Evolutionary conservation across 768 basidiomycete species (phyloP).

Genomic region (Pholiota conissans): DNA sequence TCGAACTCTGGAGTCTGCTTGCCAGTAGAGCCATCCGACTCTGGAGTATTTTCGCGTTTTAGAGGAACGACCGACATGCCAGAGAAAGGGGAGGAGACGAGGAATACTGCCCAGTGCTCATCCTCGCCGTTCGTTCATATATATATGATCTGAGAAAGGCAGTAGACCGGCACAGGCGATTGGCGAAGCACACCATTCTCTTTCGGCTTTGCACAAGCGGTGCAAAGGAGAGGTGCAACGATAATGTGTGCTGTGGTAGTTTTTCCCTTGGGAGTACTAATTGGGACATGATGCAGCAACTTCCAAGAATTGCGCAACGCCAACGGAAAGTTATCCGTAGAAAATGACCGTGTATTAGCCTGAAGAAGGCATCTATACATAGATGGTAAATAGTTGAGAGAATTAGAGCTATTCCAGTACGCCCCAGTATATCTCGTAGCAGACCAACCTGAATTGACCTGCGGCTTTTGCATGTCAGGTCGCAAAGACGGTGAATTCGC

Average conservation of each 20-base stretch:
- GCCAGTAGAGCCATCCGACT: background rate
- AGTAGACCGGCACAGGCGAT: background rate
- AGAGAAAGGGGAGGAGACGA: background rate
- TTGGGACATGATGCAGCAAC: conserved; percentile 6
- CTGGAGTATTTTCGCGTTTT: background rate
- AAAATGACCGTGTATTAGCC: background rate
- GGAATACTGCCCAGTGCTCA: background rate
- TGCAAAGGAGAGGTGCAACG: background rate
- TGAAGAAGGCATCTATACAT: background rate
- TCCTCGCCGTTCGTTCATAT: background rate
- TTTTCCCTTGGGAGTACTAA: background rate
- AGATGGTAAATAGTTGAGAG: background rate
- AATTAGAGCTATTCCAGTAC: background rate
- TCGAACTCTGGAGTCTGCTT: conserved; percentile 7
- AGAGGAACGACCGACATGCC: conserved; percentile 5
- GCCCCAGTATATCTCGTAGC: too few relatives aligned
- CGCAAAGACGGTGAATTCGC: too few relatives aligned
- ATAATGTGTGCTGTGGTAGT: background rate
- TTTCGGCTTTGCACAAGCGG: background rate
- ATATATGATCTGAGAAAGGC: conserved; percentile 1
- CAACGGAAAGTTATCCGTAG: background rate
- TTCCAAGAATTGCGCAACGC: conserved; percentile 10
- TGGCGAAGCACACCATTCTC: conserved; percentile 6
- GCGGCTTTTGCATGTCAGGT: too few relatives aligned
- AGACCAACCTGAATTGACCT: too few relatives aligned